A percentile compares a stretch with the other conserved stretches of the same genome.
phyloP scores from a whole-genome alignment of 169 alveolate species.

The Plasmodium relictum region DNA sequence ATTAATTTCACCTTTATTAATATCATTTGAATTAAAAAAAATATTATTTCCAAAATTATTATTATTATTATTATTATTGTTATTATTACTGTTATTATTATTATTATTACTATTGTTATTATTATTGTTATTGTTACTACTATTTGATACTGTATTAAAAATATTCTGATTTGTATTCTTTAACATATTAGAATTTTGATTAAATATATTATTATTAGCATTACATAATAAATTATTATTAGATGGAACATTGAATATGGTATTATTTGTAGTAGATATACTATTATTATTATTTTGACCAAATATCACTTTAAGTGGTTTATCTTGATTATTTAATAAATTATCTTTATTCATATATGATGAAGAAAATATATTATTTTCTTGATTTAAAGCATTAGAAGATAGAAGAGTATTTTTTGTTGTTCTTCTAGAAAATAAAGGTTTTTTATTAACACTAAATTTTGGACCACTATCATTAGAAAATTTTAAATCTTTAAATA shows the following conservation, averaged over 20 bases:
- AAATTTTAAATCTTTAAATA: slow-evolving; percentile 62
- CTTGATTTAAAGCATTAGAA: slow-evolving; percentile 18
- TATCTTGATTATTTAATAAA: slow-evolving; percentile 48
- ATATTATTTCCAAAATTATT: slow-evolving; percentile 7
- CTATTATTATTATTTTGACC: slow-evolving; percentile 35
- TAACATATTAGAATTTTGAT: slow-evolving; percentile 3
- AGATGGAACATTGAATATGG: background rate
- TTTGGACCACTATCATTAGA: slow-evolving; percentile 40
- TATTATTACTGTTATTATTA: background rate
- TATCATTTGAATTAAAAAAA: slow-evolving; percentile 7
- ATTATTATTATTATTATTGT: slow-evolving; percentile 8
- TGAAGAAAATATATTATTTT: slow-evolving; percentile 64
- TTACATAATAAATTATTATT: background rate
- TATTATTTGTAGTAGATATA: background rate
- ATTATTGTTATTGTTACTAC: background rate
- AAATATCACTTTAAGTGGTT: slow-evolving; percentile 63
- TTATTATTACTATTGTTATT: slow-evolving; percentile 1
- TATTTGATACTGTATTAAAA: slow-evolving; percentile 16
- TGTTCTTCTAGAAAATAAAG: slow-evolving; percentile 48
- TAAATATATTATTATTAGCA: background rate
- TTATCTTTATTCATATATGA: slow-evolving; percentile 52
- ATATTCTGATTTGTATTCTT: slow-evolving; percentile 1
- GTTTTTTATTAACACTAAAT: slow-evolving; percentile 68
- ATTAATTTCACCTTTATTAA: slow-evolving; percentile 12
- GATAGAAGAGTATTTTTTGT: slow-evolving; percentile 12